Conservation (phyloP, 768 basidiomycete species). For the Boletus pseudopeckii region DNA sequence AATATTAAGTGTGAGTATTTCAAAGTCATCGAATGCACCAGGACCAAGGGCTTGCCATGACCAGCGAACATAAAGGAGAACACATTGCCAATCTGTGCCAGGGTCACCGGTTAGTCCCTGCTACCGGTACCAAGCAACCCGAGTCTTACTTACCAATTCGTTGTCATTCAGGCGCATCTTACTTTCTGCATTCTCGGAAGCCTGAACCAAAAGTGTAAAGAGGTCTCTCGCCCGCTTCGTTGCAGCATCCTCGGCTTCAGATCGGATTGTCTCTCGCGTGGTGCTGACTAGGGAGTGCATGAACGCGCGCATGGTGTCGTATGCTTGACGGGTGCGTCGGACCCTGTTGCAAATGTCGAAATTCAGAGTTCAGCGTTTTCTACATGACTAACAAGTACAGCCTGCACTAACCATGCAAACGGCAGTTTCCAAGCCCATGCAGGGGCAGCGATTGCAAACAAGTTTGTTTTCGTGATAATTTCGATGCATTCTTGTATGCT, state of each 20-base stretch:
- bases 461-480: slow-evolving; percentile 7
- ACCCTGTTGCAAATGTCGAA: slow-evolving; percentile 10
- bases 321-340: slow-evolving; percentile 15
- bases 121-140: neutral
- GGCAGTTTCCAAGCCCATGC: slow-evolving; percentile 25
- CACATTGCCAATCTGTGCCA: slow-evolving; percentile 48
- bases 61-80: slow-evolving; percentile 56
- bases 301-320: slow-evolving; percentile 22
- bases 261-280: slow-evolving; percentile 11
- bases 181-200: slow-evolving; percentile 20
- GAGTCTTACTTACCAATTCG: slow-evolving; percentile 15
- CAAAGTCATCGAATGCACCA: neutral
- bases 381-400: neutral
- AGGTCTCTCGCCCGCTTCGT: slow-evolving; percentile 14
- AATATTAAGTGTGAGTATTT: neutral
- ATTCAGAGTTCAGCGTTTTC: neutral
- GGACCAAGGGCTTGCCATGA: slow-evolving; percentile 38
- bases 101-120: neutral
- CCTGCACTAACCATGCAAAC: slow-evolving; percentile 10
- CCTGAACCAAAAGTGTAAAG: slow-evolving; percentile 19
- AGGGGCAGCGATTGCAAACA: slow-evolving; percentile 19
- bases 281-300: slow-evolving; percentile 14
- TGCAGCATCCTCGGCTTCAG: neutral
- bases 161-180: slow-evolving; percentile 13
- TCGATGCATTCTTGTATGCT: slow-evolving; percentile 20